Base-by-base conservation (phyloP, 345 rosid genomes). In the Microcos paniculata region DNA sequence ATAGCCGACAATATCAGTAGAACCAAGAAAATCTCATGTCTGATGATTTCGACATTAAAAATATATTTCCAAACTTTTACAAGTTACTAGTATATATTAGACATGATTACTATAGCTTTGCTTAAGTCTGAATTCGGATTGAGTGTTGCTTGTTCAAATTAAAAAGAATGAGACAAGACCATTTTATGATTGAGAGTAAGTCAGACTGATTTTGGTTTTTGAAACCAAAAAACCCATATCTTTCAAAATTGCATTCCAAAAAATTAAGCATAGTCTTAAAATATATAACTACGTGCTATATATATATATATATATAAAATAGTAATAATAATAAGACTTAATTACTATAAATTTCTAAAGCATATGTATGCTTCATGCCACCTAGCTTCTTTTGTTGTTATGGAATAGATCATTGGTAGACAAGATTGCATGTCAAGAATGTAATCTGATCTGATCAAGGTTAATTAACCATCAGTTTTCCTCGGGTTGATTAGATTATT, bases 1-100 rank as follows among this genome's bases (percentile, higher is more conserved):
- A 13, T n/a, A n/a, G 28, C 61, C 70, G 61, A 26, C 57, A 77
- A 38, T 43, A 52, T 70, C 62, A 70, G 21, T 70, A 45, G n/a
- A 52, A 70, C 48, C 18, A 1, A 70, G 14, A 55, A 55, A 71
- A 21, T 53, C 49, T 55, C 58, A 49, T 4, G 30, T 69, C n/a
- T 48, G 9, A 62, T 18, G n/a, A n/a, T n/a, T n/a, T 33, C 67
- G 24, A 31, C 66, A 40, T 40, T 16, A 45, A 52, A 52, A n/a
- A n/a, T n/a, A n/a, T n/a, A 30, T 69, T 51, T 16, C 31, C 3
- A 7, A 35, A 38, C n/a, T n/a, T 49, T 46, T 46, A 49, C 6
- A 66, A 24, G 42, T 48, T 1, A 18, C n/a, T n/a, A n/a, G n/a
- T n/a, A n/a, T 35, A 35, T 35, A 35, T 35, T 35, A 59, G 4